Conservation (phyloP, 352 stramenopile genomes). For the Globisporangium ultimum region DNA sequence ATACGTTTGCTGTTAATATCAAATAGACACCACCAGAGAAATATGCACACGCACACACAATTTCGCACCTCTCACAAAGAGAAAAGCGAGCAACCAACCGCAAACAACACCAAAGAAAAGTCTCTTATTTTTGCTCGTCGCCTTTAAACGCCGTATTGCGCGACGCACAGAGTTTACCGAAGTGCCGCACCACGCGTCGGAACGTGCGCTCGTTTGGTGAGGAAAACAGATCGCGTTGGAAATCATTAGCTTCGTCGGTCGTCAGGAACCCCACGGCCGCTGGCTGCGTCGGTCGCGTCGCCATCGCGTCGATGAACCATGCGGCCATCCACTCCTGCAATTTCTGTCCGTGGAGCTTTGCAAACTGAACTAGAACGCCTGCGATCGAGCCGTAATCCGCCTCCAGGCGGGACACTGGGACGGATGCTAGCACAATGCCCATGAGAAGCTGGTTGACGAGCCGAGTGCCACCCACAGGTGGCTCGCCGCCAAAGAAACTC, state of each 20-base stretch:
- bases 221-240: slow-evolving; percentile 66
- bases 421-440: slow-evolving; percentile 58
- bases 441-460: slow-evolving; percentile 59
- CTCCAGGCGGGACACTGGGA: slow-evolving; percentile 66
- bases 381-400: slow-evolving; percentile 77
- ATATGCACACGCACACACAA: not conserved
- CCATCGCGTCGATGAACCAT: slow-evolving; percentile 59
- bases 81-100: slow-evolving; percentile 2
- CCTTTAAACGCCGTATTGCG: slow-evolving; percentile 54
- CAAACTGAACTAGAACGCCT: slow-evolving; percentile 66
- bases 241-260: slow-evolving; percentile 48
- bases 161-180: slow-evolving; percentile 77
- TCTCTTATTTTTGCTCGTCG: slow-evolving; percentile 21
- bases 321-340: slow-evolving; percentile 59
- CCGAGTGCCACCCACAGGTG: slow-evolving; percentile 31
- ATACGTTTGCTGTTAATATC: slow-evolving; percentile 1
- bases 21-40: slow-evolving; percentile 4
- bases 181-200: slow-evolving; percentile 70
- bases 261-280: slow-evolving; percentile 57
- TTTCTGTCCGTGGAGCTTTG: slow-evolving; percentile 52
- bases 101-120: slow-evolving; percentile 12
- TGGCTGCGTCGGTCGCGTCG: slow-evolving; percentile 30
- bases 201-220: slow-evolving; percentile 67
- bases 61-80: not conserved
- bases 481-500: slow-evolving; percentile 15